Percentiles rank a stretch among this genome's conserved stretches.
Evolutionary conservation across 2,329 filamentous ascomycete genomes (phyloP).

Genomic region (Aspergillus latus): DNA sequence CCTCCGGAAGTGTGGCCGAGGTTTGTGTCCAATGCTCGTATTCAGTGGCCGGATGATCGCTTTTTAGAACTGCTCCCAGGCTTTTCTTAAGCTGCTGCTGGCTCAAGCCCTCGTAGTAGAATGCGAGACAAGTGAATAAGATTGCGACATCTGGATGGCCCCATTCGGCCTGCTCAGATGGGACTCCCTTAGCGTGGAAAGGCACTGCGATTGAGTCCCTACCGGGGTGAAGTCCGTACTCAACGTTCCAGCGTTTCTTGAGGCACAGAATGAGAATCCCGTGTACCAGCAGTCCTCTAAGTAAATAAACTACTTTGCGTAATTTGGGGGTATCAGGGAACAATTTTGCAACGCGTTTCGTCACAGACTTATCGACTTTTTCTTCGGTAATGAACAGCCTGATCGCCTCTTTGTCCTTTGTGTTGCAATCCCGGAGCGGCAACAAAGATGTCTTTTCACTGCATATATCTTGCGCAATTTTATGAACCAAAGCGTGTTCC

Average conservation of each 20-base stretch:
- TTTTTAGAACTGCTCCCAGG: constrained; percentile 53
- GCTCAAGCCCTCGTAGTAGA: constrained; percentile 63
- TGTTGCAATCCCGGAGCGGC: constrained; percentile 22
- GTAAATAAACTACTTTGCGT: constrained; percentile 49
- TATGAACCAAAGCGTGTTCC: constrained; percentile 46
- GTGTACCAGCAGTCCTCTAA: constrained; percentile 64
- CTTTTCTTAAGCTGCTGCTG: constrained; percentile 50
- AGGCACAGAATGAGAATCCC: constrained; percentile 60
- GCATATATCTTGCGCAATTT: constrained; percentile 46
- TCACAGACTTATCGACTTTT: constrained; percentile 19
- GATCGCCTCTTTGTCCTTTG: constrained; percentile 27
- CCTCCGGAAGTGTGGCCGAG: constrained; percentile 45
- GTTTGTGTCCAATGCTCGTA: constrained; percentile 55
- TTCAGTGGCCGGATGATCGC: constrained; percentile 57
- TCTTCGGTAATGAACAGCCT: constrained; percentile 34
- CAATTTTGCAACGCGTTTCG: constrained; percentile 24
- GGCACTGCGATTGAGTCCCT: constrained; percentile 60
- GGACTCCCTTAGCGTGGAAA: constrained; percentile 64
- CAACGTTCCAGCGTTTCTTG: constrained; percentile 66
- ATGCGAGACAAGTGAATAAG: constrained; percentile 63
- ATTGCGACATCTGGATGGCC: constrained; percentile 69
- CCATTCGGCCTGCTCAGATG: constrained; percentile 63
- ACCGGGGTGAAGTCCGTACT: constrained; percentile 59
- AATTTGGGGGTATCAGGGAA: constrained; percentile 34
- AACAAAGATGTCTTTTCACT: constrained; percentile 29